Evolutionary conservation across 75 land plant genomes (phyloP).

Genomic region (Cunninghamia lanceolata): DNA sequence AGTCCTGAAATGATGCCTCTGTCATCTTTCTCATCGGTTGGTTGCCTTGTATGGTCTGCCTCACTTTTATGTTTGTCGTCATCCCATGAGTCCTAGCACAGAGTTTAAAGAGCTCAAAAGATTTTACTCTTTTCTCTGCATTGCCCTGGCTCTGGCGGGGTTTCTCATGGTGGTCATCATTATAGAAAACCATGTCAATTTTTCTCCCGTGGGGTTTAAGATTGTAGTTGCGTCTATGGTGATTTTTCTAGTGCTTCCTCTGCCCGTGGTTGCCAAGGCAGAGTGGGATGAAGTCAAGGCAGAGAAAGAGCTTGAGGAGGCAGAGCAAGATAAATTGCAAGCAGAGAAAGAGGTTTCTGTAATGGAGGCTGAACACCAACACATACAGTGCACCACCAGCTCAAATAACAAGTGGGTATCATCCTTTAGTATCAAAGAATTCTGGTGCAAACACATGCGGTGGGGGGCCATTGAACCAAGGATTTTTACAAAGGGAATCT

Average conservation of each 20-base stretch:
- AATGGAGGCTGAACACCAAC: background rate
- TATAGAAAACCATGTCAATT: conserved; percentile 23
- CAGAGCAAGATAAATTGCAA: too few species aligned
- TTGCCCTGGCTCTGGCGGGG: conserved; percentile 38
- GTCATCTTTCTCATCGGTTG: conserved; percentile 43
- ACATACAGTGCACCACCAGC: background rate
- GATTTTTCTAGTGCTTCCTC: conserved; percentile 39
- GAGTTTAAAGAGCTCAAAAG: conserved; percentile 18
- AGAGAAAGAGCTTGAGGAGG: background rate
- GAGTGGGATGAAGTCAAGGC: conserved; percentile 13
- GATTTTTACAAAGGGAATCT: conserved; percentile 51
- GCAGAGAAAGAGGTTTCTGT: background rate
- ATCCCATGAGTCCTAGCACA: conserved; percentile 1
- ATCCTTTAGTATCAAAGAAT: too few species aligned
- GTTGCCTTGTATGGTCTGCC: conserved; percentile 36
- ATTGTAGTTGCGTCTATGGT: conserved; percentile 26
- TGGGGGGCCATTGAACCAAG: conserved; percentile 53
- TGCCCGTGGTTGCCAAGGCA: conserved; percentile 31
- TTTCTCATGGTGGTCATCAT: conserved; percentile 50
- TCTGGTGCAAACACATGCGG: conserved; percentile 43
- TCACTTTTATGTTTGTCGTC: conserved; percentile 24
- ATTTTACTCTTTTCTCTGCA: conserved; percentile 35
- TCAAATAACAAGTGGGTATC: too few species aligned
- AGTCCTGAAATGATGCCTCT: conserved; percentile 54
- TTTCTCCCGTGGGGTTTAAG: conserved; percentile 14